These are phyloP conservation scores for Cystobasidium ongulense DNA, from an alignment of 768 basidiomycete species.

Conservation along the genomic window DNA sequence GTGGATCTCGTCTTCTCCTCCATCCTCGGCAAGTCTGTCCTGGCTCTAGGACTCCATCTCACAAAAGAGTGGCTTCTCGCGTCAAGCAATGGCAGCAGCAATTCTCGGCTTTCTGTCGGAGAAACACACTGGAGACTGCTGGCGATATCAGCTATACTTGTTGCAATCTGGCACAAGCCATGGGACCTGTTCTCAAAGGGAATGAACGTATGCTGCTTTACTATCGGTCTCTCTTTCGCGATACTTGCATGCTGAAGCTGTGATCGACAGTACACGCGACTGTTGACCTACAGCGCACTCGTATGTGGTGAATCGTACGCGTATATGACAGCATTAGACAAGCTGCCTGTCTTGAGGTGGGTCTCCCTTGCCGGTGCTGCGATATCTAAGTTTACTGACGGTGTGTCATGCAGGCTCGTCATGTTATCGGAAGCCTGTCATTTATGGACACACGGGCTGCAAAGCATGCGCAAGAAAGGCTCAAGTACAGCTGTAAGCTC, in stretches of 20 bases:
- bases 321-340: conserved; percentile 3
- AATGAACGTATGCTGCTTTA: neutral
- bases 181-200: conserved; percentile 20
- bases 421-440: conserved; percentile 36
- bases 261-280: conserved; percentile 16
- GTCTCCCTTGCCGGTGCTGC: neutral
- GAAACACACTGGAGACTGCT: conserved; percentile 22
- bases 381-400: too few species aligned
- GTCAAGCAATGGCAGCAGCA: neutral
- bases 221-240: neutral
- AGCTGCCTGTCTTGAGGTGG: conserved; percentile 21
- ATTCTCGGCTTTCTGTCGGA: neutral
- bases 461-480: conserved; percentile 14
- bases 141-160: neutral
- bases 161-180: neutral
- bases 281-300: neutral
- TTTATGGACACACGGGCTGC: conserved; percentile 34
- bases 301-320: conserved; percentile 12
- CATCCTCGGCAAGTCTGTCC: conserved; percentile 38
- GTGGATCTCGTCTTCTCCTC: conserved; percentile 40
- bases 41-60: conserved; percentile 38
- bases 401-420: conserved; percentile 35
- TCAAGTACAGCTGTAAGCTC: conserved; percentile 1
- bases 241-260: neutral
- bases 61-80: conserved; percentile 39